Base-by-base conservation (phyloP, 73 alveolate genomes). In the Paramecium sonneborni region DNA sequence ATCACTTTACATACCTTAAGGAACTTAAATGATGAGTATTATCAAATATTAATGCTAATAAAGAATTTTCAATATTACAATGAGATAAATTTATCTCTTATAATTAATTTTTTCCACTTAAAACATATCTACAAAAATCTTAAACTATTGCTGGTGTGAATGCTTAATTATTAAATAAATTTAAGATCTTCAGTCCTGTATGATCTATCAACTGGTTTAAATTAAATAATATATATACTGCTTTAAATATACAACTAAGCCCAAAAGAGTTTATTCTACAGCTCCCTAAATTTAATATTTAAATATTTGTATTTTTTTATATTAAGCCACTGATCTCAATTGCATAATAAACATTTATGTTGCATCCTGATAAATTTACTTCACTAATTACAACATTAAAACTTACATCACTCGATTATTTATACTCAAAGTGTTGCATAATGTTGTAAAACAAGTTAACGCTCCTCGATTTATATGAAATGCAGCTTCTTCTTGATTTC, bases 81-180 rank as follows among this genome's bases (percentile, higher is more conserved):
- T 39, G 74, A 79, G 69, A 39, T 79, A 79, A 79, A 79, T 79
- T 79, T 21, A 79, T 79, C 34, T 79, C 90, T 18, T 32, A 9
- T 44, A 79, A 24, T n/a, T 79, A 12, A 14, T 44, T 79, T 28
- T 79, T 79, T 0, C 90, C 90, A 12, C 55, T 8, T 34, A 79
- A 44, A 37, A 79, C 90, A 44, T 79, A 79, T 24, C 55, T 79
- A 23, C 90, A 79, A 79, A 79, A 79, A 79, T 79, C 90, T 20
- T 79, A 24, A 0, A 79, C 72, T 10, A 79, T 62, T 21, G 69
- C 44, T 6, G 52, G 9, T 23, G 90, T 79, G 30, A 79, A 79
- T 10, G 44, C 72, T 43, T 39, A 39, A 79, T 79, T 79, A 21
- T 79, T 43, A 26, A 34, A 79, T 14, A 79, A 34, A 34, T 79